These are phyloP conservation scores for Brettanomyces nanus DNA, from an alignment of 805 yeast genomes.

Conservation along the genomic window DNA sequence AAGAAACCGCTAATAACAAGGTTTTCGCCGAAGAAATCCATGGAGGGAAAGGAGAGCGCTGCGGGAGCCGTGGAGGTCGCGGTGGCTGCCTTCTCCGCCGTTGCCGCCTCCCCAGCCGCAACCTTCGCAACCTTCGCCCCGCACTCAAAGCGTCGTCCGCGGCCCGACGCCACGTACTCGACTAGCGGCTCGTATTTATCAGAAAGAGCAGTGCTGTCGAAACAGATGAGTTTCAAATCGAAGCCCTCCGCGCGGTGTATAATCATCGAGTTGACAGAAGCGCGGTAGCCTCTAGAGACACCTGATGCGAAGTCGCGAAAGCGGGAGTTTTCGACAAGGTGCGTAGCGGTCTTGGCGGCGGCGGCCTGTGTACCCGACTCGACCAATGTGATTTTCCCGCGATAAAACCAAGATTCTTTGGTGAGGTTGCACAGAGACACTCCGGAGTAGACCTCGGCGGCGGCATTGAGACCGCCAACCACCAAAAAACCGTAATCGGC, in stretches of 20 bases:
- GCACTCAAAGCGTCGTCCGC: too few relatives aligned
- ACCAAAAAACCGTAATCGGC: constrained; percentile 40
- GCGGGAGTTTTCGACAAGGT: background rate
- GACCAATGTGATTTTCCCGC: background rate
- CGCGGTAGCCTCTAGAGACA: background rate
- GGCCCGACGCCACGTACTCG: background rate
- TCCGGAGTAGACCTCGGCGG: background rate
- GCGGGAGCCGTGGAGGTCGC: background rate
- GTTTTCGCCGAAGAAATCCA: constrained; percentile 61
- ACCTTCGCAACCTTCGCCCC: too few relatives aligned
- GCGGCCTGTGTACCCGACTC: too few relatives aligned
- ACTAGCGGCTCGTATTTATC: background rate
- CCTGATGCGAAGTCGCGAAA: background rate
- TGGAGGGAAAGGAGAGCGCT: constrained; percentile 36
- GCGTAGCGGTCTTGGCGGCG: too few relatives aligned
- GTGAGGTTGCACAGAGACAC: background rate
- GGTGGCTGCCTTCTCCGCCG: background rate
- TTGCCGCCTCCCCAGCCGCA: too few relatives aligned
- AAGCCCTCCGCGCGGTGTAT: background rate
- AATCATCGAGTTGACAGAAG: background rate
- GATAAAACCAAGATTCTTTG: background rate
- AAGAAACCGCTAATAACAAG: constrained; percentile 53
- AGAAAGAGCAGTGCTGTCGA: background rate
- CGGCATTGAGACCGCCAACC: constrained; percentile 40
- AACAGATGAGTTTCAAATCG: background rate